A percentile compares a stretch with the other conserved stretches of the same genome.
Conservation (phyloP, 352 stramenopile species). For the Globisporangium middletonii region DNA sequence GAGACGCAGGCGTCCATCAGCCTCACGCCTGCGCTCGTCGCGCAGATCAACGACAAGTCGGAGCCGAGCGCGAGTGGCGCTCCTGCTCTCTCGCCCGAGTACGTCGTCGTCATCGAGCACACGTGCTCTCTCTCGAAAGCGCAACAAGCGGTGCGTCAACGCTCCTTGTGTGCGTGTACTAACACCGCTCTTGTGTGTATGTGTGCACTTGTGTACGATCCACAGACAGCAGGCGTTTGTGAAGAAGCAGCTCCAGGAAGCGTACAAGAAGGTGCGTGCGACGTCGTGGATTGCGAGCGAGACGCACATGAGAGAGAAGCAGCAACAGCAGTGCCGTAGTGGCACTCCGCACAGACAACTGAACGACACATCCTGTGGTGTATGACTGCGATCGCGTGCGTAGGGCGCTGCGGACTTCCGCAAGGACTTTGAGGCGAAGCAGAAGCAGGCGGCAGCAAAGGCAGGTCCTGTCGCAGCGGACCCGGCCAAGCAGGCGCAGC, state of each 20-base stretch:
- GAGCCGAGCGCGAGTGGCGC: conserved; percentile 13
- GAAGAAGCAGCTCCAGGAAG: conserved; percentile 73
- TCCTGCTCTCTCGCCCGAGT: conserved; percentile 35
- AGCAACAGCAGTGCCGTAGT: background rate
- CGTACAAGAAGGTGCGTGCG: conserved; percentile 56
- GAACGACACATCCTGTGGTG: background rate
- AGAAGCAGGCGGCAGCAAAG: conserved; percentile 21
- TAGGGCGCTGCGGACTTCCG: conserved; percentile 67
- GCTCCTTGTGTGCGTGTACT: background rate
- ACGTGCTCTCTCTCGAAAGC: background rate
- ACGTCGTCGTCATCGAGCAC: conserved; percentile 8
- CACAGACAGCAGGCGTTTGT: conserved; percentile 47
- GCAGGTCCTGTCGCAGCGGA: conserved; percentile 1
- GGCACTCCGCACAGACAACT: background rate
- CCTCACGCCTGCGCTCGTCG: conserved; percentile 61
- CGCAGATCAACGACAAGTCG: conserved; percentile 60
- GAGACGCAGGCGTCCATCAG: conserved; percentile 49
- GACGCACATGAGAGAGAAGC: background rate
- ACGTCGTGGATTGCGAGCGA: background rate
- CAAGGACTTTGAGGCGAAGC: conserved; percentile 49
- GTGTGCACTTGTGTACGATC: background rate
- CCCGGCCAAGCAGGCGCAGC: conserved; percentile 44
- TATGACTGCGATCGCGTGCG: background rate
- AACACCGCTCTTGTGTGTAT: background rate
- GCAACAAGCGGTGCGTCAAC: background rate